Evolutionary conservation across 139 green algal species (phyloP).

Genomic region (Coccomyxa sp.): DNA sequence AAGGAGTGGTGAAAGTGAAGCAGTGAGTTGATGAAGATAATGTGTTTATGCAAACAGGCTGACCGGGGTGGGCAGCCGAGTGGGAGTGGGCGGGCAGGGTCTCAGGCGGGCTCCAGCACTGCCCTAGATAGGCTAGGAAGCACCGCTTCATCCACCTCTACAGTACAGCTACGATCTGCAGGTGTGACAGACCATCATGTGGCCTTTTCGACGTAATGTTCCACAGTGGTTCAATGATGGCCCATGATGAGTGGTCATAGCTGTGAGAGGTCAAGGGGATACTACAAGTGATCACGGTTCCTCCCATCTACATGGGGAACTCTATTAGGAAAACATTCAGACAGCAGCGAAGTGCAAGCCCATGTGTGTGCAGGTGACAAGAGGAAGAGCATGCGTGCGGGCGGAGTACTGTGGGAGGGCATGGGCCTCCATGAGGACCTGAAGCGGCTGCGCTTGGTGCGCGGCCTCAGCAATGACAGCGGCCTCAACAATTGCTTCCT

Average conservation of each 20-base stretch:
- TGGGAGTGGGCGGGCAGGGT: no score
- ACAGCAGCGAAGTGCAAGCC: neutral
- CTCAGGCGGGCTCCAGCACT: neutral
- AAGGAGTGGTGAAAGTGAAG: no score
- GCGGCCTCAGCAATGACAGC: slow-evolving; percentile 53
- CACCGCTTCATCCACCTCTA: neutral
- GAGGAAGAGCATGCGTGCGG: neutral
- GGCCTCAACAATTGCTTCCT: slow-evolving; percentile 70
- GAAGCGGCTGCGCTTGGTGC: slow-evolving; percentile 37
- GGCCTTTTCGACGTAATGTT: neutral
- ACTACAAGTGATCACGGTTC: no score
- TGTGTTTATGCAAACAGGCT: no score
- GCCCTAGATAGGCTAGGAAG: neutral
- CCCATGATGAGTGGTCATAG: neutral
- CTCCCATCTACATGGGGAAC: no score
- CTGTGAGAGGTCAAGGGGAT: no score
- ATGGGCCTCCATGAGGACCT: slow-evolving; percentile 21
- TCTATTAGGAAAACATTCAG: no score
- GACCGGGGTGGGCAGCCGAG: no score
- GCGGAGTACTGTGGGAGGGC: neutral
- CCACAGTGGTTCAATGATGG: neutral
- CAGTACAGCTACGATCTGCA: neutral
- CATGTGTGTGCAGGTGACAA: slow-evolving; percentile 7
- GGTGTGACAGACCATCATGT: neutral
- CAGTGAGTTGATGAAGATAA: no score